Evolutionary conservation across 1,139 yeast genomes (phyloP).

Genomic region (Magnusiomyces fungicola): DNA sequence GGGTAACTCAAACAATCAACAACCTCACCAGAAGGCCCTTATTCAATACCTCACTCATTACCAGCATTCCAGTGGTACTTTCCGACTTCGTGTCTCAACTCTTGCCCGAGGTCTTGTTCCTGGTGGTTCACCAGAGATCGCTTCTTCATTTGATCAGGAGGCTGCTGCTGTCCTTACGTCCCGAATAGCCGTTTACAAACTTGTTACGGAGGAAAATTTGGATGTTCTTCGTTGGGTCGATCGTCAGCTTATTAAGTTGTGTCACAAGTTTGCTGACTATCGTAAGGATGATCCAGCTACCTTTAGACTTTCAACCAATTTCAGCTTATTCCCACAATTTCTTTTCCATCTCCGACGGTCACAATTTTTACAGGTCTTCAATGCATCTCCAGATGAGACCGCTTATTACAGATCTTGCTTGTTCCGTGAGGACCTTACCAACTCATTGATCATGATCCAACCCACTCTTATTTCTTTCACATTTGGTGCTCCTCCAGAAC

Average conservation of each 20-base stretch:
- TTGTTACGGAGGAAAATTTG: conserved; percentile 44
- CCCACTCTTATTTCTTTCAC: conserved; percentile 65
- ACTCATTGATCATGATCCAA: conserved; percentile 66
- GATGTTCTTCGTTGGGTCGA: conserved; percentile 76
- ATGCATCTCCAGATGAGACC: conserved; percentile 77
- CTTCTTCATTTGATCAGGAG: conserved; percentile 54
- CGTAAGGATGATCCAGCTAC: conserved; percentile 59
- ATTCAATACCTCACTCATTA: conserved; percentile 67
- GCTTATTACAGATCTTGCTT: conserved; percentile 62
- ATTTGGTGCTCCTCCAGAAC: conserved; percentile 48
- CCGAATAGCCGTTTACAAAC: conserved; percentile 44
- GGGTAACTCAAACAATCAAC: conserved; percentile 56
- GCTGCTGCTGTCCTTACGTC: conserved; percentile 61
- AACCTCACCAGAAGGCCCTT: conserved; percentile 32
- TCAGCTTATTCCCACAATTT: conserved; percentile 69
- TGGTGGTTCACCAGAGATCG: conserved; percentile 24
- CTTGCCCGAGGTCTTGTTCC: conserved; percentile 25
- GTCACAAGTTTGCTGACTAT: conserved; percentile 73
- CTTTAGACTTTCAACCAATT: conserved; percentile 61
- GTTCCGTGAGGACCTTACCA: conserved; percentile 58
- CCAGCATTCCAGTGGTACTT: conserved; percentile 44
- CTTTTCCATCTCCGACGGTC: conserved; percentile 66
- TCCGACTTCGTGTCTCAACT: conserved; percentile 41
- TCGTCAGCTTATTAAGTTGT: conserved; percentile 62
- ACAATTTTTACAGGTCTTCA: conserved; percentile 61